phyloP scores from a whole-genome alignment of 2,329 filamentous ascomycete genomes.

The Knufia fluminis region DNA sequence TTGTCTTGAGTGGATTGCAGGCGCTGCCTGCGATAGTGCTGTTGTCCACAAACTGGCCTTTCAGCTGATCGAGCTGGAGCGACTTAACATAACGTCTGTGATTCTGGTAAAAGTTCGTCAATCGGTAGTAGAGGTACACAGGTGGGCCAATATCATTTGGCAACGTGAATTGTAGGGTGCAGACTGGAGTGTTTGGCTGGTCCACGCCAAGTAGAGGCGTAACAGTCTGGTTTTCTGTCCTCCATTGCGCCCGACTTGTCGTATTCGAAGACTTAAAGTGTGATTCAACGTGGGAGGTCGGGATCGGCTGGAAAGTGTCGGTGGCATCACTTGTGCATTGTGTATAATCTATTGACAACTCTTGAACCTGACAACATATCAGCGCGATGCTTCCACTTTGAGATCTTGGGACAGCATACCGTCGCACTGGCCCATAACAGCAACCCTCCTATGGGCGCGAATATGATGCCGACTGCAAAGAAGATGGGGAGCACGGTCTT shows the following conservation, averaged over 20 bases:
- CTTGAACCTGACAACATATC: constrained; percentile 62
- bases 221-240: constrained; percentile 18
- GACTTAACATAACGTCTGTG: constrained; percentile 93
- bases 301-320: constrained; percentile 43
- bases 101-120: constrained; percentile 98
- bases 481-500: constrained; percentile 89
- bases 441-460: constrained; percentile 82
- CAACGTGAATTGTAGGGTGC: constrained; percentile 68
- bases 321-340: constrained; percentile 54
- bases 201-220: constrained; percentile 22
- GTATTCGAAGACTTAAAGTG: constrained; percentile 58
- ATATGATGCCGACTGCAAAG: constrained; percentile 82
- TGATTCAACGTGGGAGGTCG: constrained; percentile 48
- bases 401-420: constrained; percentile 44
- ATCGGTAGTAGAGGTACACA: constrained; percentile 86
- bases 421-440: constrained; percentile 76
- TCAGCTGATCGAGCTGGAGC: constrained; percentile 73
- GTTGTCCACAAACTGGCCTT: constrained; percentile 56
- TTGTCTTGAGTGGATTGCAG: constrained; percentile 62
- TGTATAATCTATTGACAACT: constrained; percentile 85
- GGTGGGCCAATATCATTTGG: constrained; percentile 71
- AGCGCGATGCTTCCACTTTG: too few species aligned
- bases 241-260: constrained; percentile 27
- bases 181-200: constrained; percentile 42
- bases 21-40: constrained; percentile 56